A percentile compares a stretch with the other conserved stretches of the same genome.
Conservation (phyloP, 345 rosid genomes). For the Boechera stricta region DNA sequence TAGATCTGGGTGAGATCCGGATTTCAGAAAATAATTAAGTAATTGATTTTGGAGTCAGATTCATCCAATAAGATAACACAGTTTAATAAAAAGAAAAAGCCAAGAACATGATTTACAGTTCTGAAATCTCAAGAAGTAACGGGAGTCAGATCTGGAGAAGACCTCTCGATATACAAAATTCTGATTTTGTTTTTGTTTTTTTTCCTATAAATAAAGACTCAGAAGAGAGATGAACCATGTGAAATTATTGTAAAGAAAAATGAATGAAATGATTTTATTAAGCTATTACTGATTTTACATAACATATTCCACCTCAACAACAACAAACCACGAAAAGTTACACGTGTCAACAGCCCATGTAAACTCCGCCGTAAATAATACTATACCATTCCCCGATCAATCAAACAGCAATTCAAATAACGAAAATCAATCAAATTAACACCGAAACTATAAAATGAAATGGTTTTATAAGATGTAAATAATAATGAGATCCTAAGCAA, state of each 20-base stretch:
- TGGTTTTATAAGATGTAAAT: neutral
- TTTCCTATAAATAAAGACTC: neutral
- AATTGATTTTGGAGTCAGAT: neutral
- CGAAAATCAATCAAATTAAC: constrained; percentile 18
- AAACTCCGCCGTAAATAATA: constrained; percentile 12
- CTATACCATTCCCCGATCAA: constrained; percentile 3
- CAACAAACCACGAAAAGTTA: constrained; percentile 26
- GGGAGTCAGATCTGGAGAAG: neutral
- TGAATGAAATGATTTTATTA: constrained; percentile 47
- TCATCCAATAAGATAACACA: neutral
- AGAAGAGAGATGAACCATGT: constrained; percentile 30
- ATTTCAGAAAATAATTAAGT: neutral
- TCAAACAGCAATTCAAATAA: neutral
- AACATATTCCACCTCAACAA: constrained; percentile 5
- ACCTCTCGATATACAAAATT: neutral
- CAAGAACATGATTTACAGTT: constrained; percentile 21
- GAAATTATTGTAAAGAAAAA: constrained; percentile 21
- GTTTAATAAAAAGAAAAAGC: neutral
- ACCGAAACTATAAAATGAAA: constrained; percentile 21
- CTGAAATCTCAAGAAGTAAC: neutral
- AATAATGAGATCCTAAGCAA: constrained; percentile 39
- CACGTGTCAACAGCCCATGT: constrained; percentile 35
- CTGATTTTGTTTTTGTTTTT: neutral
- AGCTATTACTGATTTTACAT: constrained; percentile 48
- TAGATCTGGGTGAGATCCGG: neutral